Base-by-base conservation (phyloP, 2,329 filamentous ascomycete genomes). In the Beauveria asiatica region DNA sequence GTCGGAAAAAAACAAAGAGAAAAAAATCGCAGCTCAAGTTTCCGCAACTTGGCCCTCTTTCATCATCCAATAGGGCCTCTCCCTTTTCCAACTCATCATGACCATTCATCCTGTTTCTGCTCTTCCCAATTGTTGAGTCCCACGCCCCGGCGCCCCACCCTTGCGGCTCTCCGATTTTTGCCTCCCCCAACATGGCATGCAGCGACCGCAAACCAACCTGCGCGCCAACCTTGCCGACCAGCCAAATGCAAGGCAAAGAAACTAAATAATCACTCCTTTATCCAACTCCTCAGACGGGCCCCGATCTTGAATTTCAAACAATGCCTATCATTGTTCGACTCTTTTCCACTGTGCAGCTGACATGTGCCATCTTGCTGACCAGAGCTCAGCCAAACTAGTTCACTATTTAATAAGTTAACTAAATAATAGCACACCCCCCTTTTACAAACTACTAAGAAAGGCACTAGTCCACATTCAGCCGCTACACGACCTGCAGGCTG, bases 51-150 rank as follows among this genome's bases (percentile, higher is more conserved):
- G 21, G 5, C 10, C 30, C 21, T 37, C 19, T 50, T 5, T 10
- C n/a, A 19, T 41, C 30, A 23, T 41, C 19, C 50, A 39, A 46
- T 46, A 8, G 11, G 23, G 7, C 23, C 21, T n/a, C 23, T n/a
- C 42, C n/a, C 41, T 11, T 5, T 23, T 21, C 44, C 44, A 45
- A 48, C 23, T 13, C 23, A 39, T 19, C 30, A 37, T 51, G 30
- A 39, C 50, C 50, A 52, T n/a, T 46, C 25, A 19, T 46, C 25
- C 17, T 21, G 45, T 42, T 56, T 48, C 11, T n/a, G 33, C 23
- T 19, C 41, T 44, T 49, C 56, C 56, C 56, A 58, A 58, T 58
- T 58, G 56, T 58, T 58, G 56, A 58, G 56, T 41, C 11, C 25
- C 54, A 33, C 56, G 16, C 25, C 21, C 56, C 21, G 46, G 37